These are phyloP conservation scores for Bryum argenteum DNA, from an alignment of 225 moss, liverwort and hornwort species.

Conservation along the genomic window DNA sequence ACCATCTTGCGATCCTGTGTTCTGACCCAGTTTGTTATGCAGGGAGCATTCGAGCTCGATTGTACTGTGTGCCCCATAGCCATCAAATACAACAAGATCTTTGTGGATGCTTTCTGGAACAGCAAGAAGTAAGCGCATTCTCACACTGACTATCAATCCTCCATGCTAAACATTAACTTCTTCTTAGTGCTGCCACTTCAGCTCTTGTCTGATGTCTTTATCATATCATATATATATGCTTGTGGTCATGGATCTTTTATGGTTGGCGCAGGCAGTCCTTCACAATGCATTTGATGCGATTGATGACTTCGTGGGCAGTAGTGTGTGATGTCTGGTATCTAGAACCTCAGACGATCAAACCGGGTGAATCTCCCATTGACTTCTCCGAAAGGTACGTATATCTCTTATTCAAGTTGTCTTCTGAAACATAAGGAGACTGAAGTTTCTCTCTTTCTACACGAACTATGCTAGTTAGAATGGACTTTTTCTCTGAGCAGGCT, in stretches of 20 bases:
- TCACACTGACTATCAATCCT: constrained; percentile 6
- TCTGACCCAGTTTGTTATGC: constrained; percentile 26
- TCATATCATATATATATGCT: background rate
- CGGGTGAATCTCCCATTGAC: constrained; percentile 84
- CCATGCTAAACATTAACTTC: background rate
- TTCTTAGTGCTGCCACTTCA: too few relatives aligned
- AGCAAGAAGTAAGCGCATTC: constrained; percentile 84
- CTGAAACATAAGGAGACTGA: background rate
- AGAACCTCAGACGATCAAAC: constrained; percentile 78
- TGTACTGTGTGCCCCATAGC: constrained; percentile 93
- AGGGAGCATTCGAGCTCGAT: constrained; percentile 99
- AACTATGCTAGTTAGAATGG: constrained; percentile 10
- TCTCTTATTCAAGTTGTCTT: constrained; percentile 2
- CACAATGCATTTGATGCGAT: constrained; percentile 89
- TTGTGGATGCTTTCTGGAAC: constrained; percentile 99
- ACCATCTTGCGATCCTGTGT: constrained; percentile 7
- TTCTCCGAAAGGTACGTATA: constrained; percentile 86
- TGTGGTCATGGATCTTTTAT: constrained; percentile 18
- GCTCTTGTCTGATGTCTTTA: too few relatives aligned
- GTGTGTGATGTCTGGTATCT: constrained; percentile 99
- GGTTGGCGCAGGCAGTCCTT: constrained; percentile 83
- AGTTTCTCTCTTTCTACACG: background rate
- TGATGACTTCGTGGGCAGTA: constrained; percentile 99
- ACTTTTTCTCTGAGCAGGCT: background rate
- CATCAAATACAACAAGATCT: constrained; percentile 99